phyloP scores from a whole-genome alignment of 1,139 yeast species.

The Zygoascus hellenicus region DNA sequence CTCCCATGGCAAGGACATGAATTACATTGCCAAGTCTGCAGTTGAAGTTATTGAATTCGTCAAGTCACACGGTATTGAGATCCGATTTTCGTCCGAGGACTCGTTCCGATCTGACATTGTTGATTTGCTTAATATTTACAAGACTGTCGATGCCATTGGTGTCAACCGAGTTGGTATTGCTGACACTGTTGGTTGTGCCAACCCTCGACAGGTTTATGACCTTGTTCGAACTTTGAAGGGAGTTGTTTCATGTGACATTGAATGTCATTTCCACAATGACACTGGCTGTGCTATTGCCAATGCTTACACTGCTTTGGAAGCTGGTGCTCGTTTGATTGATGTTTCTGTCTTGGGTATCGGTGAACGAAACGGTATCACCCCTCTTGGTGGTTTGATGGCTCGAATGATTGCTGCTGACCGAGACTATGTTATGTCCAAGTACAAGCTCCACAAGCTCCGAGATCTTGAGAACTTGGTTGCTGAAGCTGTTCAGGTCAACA shows the following conservation, averaged over 20 bases:
- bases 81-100: conserved; percentile 95
- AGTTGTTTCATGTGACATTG: conserved; percentile 94
- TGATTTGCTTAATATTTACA: conserved; percentile 88
- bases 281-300: conserved; percentile 99
- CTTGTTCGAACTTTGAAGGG: conserved; percentile 88
- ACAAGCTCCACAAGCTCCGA: conserved; percentile 92
- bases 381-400: conserved; percentile 97
- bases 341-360: conserved; percentile 96
- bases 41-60: conserved; percentile 96
- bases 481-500: conserved; percentile 92
- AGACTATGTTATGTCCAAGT: conserved; percentile 90
- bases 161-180: conserved; percentile 99
- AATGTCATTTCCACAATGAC: conserved; percentile 98
- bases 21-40: conserved; percentile 93
- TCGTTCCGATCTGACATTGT: conserved; percentile 96
- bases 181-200: conserved; percentile 98
- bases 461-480: conserved; percentile 95
- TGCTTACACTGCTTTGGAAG: conserved; percentile 96
- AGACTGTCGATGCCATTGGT: conserved; percentile 96
- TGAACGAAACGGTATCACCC: conserved; percentile 98
- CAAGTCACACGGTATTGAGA: conserved; percentile 94
- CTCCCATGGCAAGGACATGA: conserved; percentile 98
- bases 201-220: conserved; percentile 98
- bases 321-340: conserved; percentile 93
- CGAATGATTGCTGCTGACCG: conserved; percentile 99